Conservation (phyloP, 768 basidiomycete genomes). For the Zangia roseola region DNA sequence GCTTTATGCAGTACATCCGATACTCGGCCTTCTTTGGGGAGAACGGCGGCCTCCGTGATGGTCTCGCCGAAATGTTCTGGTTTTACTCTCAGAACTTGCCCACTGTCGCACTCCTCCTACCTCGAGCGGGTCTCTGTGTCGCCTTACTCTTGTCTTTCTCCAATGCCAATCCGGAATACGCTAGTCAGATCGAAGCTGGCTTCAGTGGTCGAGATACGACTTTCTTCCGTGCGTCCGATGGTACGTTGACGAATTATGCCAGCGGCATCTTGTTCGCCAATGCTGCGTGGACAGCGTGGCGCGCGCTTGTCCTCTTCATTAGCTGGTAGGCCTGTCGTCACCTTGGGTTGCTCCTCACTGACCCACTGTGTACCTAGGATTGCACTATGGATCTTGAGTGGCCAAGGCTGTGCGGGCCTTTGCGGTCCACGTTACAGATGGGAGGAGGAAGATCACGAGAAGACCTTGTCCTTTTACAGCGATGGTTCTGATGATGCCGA, state of each 20-base stretch:
- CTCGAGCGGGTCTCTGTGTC: slow-evolving; percentile 74
- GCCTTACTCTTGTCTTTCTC: slow-evolving; percentile 71
- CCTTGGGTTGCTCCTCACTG: background rate
- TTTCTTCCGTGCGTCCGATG: slow-evolving; percentile 65
- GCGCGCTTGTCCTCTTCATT: slow-evolving; percentile 59
- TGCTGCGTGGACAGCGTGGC: slow-evolving; percentile 79
- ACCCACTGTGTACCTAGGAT: slow-evolving; percentile 44
- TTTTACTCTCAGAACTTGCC: slow-evolving; percentile 84
- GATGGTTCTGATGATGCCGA: slow-evolving; percentile 43
- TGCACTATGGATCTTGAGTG: slow-evolving; percentile 77
- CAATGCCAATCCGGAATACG: slow-evolving; percentile 44
- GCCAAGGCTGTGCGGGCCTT: slow-evolving; percentile 74
- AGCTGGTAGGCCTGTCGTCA: slow-evolving; percentile 52
- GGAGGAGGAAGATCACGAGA: slow-evolving; percentile 78
- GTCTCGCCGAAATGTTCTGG: slow-evolving; percentile 81
- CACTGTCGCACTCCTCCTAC: slow-evolving; percentile 77
- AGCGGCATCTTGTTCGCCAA: slow-evolving; percentile 79
- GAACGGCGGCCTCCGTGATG: slow-evolving; percentile 48
- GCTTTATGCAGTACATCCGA: slow-evolving; percentile 80
- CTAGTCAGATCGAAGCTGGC: slow-evolving; percentile 48
- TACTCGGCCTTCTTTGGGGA: slow-evolving; percentile 61
- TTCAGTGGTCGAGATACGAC: slow-evolving; percentile 61
- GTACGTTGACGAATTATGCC: slow-evolving; percentile 72
- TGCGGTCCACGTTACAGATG: slow-evolving; percentile 82
- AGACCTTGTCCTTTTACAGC: slow-evolving; percentile 49